phyloP scores from a whole-genome alignment of 305 asterid genomes.

The Fraxinus sp. region DNA sequence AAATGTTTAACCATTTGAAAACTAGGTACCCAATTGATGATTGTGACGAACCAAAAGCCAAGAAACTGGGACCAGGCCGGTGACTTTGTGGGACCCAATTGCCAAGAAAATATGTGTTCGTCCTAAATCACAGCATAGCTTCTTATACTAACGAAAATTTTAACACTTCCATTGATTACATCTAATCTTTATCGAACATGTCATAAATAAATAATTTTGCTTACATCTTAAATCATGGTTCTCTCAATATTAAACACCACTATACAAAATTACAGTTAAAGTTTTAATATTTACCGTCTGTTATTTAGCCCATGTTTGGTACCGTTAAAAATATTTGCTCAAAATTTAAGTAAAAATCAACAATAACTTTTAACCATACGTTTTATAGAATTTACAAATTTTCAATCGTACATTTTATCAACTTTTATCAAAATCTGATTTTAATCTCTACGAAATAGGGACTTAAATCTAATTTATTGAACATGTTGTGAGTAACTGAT shows the following conservation, averaged over 20 bases:
- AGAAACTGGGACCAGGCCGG: conserved; percentile 26
- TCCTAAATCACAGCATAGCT: background rate
- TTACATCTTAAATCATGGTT: background rate
- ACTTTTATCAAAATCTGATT: background rate
- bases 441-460: background rate
- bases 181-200: background rate
- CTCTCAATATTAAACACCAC: background rate
- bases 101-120: conserved; percentile 6
- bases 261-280: background rate
- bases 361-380: background rate
- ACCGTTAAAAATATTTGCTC: background rate
- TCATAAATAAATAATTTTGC: background rate
- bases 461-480: background rate
- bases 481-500: background rate
- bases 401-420: background rate
- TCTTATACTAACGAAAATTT: background rate
- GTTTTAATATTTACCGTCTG: background rate
- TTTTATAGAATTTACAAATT: no score
- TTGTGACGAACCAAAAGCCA: background rate
- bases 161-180: background rate
- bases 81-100: conserved; percentile 17
- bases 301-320: background rate
- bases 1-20: background rate
- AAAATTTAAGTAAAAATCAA: no score
- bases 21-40: background rate